Base-by-base conservation (phyloP, 2,329 filamentous ascomycete species). In the Sclerotinia nivalis region DNA sequence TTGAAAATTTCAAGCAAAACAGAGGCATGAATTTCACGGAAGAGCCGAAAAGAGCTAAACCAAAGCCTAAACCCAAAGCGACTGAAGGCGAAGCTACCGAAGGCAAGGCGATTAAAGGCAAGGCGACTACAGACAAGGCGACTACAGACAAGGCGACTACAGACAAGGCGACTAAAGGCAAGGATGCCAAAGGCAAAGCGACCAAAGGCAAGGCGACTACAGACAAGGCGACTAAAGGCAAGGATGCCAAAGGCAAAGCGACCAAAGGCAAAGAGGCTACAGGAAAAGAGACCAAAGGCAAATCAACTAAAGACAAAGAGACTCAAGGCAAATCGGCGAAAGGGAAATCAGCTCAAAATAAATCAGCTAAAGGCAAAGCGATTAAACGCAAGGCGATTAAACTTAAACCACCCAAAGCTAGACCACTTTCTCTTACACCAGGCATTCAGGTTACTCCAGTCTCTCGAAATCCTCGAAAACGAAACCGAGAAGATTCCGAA, bases 1-100 rank as follows among this genome's bases (percentile, higher is more conserved):
- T 62, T 25, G 60, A 62, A 22, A 62, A 62, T 5, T 62, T 62
- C 45, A 62, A 62, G 60, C 34, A 13, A 3, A 50, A 50, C 5
- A 37, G 1, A 31, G 60, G 60, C 7, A 62, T 37, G 45, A 47
- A 34, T 9, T 37, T 20, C 60, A 37, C 15, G 18, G 31, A 50
- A 6, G 6, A 20, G 2, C 28, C n/a, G 12, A 47, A 7, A 20
- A 61, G 15, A 34, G 34, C 34, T 34, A 34, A 34, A 34, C 34
- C 34, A 34, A 8, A 55, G 28, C 13, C 4, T 28, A 55, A 55
- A 28, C 28, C 52, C 52, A 34, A 31, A 55, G 20, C 52, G 28
- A 15, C 52, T 55, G 52, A 55, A 55, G 20, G 20, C 28, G 34
- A 55, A 55, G 28, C 52, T 1, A 28, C 52, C 20, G 28, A 34